Conservation (phyloP, 1,284 basidiomycete genomes). For the Xanthoconium separans region DNA sequence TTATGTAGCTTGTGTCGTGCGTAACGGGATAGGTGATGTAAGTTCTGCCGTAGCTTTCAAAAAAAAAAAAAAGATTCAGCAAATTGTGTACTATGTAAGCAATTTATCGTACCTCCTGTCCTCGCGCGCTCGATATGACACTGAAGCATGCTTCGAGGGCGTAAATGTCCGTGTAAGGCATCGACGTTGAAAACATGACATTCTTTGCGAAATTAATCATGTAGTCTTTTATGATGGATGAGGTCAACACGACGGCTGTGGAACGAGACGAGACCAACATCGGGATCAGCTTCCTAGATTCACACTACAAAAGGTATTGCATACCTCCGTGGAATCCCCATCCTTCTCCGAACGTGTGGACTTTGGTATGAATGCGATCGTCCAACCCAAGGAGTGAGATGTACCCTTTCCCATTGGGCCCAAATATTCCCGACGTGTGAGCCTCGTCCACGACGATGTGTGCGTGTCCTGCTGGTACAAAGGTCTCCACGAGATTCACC, state of each 20-base stretch:
- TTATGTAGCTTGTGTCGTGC: constrained; percentile 6
- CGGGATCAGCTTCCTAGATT: background rate
- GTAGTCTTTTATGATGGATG: background rate
- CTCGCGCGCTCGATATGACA: background rate
- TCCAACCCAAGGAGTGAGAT: background rate
- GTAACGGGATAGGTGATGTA: constrained; percentile 9
- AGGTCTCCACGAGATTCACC: background rate
- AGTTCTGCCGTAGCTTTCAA: constrained; percentile 15
- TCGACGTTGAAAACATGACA: constrained; percentile 2
- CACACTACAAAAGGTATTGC: background rate
- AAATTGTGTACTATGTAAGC: too few species aligned
- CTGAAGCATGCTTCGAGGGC: background rate
- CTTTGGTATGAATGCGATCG: background rate
- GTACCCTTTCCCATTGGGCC: background rate
- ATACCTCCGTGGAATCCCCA: background rate
- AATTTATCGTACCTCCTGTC: background rate
- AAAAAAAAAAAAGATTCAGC: too few species aligned
- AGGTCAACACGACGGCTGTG: background rate
- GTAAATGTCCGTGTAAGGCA: constrained; percentile 1
- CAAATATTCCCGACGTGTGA: background rate
- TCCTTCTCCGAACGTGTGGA: background rate
- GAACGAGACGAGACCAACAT: background rate
- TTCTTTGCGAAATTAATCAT: background rate
- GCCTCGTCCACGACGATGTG: constrained; percentile 4
- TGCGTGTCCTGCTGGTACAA: background rate